phyloP scores from a whole-genome alignment of 176 grass and related monocot genomes.

The barley (Hordeum vulgare) region MorexV3_pseudomolecules_assembly NC_058524.1:604027036-604027535 shows the following conservation, averaged over 20 bases:
- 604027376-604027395: background rate
- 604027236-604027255: background rate
- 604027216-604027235: background rate
- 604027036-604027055: too few species aligned
- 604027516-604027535: background rate
- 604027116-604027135: slow-evolving; percentile 19
- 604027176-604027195: background rate
- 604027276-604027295: background rate
- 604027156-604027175: background rate
- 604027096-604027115: background rate
- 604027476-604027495: background rate
- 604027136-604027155: background rate
- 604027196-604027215: background rate
- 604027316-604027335: background rate
- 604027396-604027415: background rate
- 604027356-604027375: background rate
- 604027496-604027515: background rate
- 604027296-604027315: background rate
- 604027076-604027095: background rate
- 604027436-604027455: background rate
- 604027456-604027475: background rate
- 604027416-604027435: background rate
- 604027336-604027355: slow-evolving; percentile 8
- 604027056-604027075: too few species aligned
- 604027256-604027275: slow-evolving; percentile 16